phyloP scores from a whole-genome alignment of 75 land plant species.

The Selaginella tamariscina region DNA sequence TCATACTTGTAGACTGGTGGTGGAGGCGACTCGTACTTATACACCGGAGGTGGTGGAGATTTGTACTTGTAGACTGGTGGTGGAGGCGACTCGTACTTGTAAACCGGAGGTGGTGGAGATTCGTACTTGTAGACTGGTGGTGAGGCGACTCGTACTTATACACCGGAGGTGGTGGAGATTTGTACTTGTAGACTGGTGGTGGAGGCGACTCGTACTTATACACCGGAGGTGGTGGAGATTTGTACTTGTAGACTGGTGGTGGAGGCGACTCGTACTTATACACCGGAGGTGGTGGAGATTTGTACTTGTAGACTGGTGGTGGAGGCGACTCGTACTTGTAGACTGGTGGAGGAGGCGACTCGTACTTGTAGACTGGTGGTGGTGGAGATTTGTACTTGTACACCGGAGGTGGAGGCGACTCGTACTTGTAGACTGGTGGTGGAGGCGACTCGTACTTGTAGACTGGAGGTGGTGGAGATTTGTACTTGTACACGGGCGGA shows the following conservation, averaged over 20 bases:
- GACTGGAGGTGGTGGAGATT: neutral
- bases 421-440: neutral
- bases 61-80: constrained; percentile 9
- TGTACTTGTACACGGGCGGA: neutral
- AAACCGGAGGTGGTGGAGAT: constrained; percentile 7
- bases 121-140: neutral
- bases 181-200: constrained; percentile 9
- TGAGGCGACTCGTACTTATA: neutral
- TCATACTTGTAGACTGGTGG: constrained; percentile 2
- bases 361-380: neutral
- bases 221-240: neutral
- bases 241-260: neutral
- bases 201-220: constrained; percentile 5
- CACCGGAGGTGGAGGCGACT: neutral
- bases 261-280: constrained; percentile 8
- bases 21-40: constrained; percentile 7
- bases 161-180: constrained; percentile 6
- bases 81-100: neutral
- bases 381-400: neutral
- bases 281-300: constrained; percentile 5
- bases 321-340: constrained; percentile 2
- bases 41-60: constrained; percentile 10
- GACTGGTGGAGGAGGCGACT: constrained; percentile 2
- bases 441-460: neutral
- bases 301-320: constrained; percentile 1